Base-by-base conservation (phyloP, 78 protist species). In the Dictyostelium purpureum region DNA sequence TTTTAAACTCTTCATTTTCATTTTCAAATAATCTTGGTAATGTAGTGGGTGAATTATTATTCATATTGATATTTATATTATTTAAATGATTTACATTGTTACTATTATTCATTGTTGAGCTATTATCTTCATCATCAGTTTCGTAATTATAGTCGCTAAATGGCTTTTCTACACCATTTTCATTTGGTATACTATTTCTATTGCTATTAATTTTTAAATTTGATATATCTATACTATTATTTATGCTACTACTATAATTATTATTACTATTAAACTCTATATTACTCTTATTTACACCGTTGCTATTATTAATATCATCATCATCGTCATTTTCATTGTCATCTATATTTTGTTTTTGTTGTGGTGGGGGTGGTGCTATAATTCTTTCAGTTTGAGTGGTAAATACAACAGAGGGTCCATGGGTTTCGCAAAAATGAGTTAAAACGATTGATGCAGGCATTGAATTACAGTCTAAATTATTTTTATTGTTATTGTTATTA, bases 361-460 rank as follows among this genome's bases (percentile, higher is more conserved):
- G 56, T n/a, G 45, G 16, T 4, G n/a, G 4, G 1, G 56, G 6
- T 42, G 37, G 4, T 6, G n/a, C 51, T 33, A 21, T 19, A 9
- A 71, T 28, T 69, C 24, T 47, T 43, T 83, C 90, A 2, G 90
- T 38, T 26, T 83, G 90, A 28, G 90, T 83, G 26, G 90, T 83
- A 56, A 83, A 83, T 28, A 83, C 80, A 0, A 83, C 90, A 0
- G 90, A 83, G 16, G 90, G 90, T 11, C 90, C 90, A 83, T 83
- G 90, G 12, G 90, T 71, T 43, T 83, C 90, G 57, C 90, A 83
- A 31, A 83, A 83, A 71, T 83, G 90, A 18, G 90, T 83, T 0
- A 83, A 33, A 6, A 83, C 93, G 7, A 79, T 52, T 5, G 90
- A 57, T 26, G 79, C 42, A 28, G 71, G 71, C 71, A 63, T 63